phyloP scores from a whole-genome alignment of 2,329 filamentous ascomycete genomes.

The Cercospora berteroae region DNA sequence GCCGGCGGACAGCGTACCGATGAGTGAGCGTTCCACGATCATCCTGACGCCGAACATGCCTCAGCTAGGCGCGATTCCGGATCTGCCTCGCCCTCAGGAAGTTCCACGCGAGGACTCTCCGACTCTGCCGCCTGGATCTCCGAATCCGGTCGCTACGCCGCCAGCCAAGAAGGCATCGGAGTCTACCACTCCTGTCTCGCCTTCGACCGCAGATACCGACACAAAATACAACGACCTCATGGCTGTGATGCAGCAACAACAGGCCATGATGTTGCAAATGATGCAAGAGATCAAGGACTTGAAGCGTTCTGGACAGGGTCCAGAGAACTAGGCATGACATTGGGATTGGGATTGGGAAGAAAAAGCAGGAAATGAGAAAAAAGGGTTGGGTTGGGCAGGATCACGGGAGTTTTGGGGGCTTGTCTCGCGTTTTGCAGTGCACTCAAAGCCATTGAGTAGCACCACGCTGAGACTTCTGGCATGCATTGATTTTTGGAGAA shows the following conservation, averaged over 20 bases:
- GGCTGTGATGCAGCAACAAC: constrained; percentile 16
- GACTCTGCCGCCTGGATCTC: not conserved
- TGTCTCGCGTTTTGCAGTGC: not conserved
- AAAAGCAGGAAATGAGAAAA: not conserved
- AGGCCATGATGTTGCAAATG: constrained; percentile 19
- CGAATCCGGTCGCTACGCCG: not conserved
- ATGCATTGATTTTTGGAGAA: not conserved
- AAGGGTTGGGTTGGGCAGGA: not conserved
- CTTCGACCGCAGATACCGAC: not conserved
- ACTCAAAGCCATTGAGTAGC: not conserved
- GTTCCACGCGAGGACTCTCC: constrained; percentile 5
- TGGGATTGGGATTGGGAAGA: not conserved
- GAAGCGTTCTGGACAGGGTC: constrained; percentile 4
- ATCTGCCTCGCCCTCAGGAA: not conserved
- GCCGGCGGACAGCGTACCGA: constrained; percentile 6
- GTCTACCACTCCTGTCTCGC: not conserved
- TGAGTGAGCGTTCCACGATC: constrained; percentile 19
- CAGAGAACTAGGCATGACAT: not conserved
- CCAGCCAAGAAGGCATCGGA: not conserved
- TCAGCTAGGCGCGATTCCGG: not conserved
- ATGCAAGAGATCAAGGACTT: constrained; percentile 22
- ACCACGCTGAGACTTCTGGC: not conserved
- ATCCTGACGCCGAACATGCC: constrained; percentile 18
- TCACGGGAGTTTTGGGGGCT: not conserved
- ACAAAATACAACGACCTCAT: constrained; percentile 10